Evolutionary conservation across 1,284 basidiomycete species (phyloP).

Genomic region (Rhizopogon hawkerae): DNA sequence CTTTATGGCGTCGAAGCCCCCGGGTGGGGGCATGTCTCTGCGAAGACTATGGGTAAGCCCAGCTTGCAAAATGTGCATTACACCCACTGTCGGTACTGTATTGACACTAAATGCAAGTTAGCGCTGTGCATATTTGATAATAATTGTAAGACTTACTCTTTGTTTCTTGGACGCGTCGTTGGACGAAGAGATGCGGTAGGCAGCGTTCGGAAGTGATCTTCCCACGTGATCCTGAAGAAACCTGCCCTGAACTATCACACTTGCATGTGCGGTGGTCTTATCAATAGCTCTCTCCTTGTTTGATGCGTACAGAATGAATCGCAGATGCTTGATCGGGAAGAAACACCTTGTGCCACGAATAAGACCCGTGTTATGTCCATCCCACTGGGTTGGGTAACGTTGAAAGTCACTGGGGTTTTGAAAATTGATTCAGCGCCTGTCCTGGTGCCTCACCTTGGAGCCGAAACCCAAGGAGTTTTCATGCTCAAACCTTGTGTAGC

Average conservation of each 20-base stretch:
- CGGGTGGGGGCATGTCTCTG: slow-evolving; percentile 93
- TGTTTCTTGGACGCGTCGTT: neutral
- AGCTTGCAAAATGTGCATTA: slow-evolving; percentile 2
- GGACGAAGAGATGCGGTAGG: too few relatives aligned
- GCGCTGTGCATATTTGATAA: neutral
- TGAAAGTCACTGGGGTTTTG: too few relatives aligned
- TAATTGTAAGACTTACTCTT: slow-evolving; percentile 1
- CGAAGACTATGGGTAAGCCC: slow-evolving; percentile 14
- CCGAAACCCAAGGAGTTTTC: neutral
- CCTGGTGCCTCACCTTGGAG: neutral
- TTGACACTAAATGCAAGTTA: slow-evolving; percentile 41
- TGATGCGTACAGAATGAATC: too few relatives aligned
- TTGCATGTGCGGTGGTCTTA: too few relatives aligned
- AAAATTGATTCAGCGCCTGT: neutral
- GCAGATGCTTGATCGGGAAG: neutral
- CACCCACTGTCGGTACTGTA: slow-evolving; percentile 58
- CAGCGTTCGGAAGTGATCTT: too few relatives aligned
- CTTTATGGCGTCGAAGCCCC: slow-evolving; percentile 88
- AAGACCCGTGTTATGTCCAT: too few relatives aligned
- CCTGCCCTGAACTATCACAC: too few relatives aligned
- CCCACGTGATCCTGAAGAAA: too few relatives aligned
- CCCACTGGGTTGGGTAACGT: too few relatives aligned
- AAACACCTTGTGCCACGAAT: too few relatives aligned
- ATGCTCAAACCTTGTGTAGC: too few relatives aligned
- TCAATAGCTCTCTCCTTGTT: too few relatives aligned